Base-by-base conservation (phyloP, 768 basidiomycete species). In the Pisolithus albus region DNA sequence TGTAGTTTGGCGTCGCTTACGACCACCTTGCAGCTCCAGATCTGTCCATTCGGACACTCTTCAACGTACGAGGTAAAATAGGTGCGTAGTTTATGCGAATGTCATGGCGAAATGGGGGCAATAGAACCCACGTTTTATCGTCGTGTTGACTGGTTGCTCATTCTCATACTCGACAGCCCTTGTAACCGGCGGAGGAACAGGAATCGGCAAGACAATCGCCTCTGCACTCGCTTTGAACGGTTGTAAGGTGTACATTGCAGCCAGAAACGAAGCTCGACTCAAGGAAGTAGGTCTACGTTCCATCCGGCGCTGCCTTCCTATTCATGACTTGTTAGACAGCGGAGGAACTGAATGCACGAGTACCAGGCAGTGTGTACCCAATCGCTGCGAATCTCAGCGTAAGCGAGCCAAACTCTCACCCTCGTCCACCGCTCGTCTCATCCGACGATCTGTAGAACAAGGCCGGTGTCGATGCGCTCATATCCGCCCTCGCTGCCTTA, bases 181-280 rank as follows among this genome's bases (percentile, higher is more conserved):
- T 43, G 79, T 91, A 18, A 92, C 88, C 1, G 91, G 91, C 2
- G 91, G 91, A 19, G 82, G 86, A 45, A 84, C 85, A 38, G 91
- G 91, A 1, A 80, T 94, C 42, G 91, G 91, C 7, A 83, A 80
- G 61, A 85, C 89, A 79, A 91, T 93, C 59, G 89, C 92, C 21
- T 72, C 81, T 0, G 84, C 87, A 1, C 84, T 90, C 58, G 87
- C 85, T 1, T 80, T 84, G 68, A 92, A 93, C 60, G 92, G 92
- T 11, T 88, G 85, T 32, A 85, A 82, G 59, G 92, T 95, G 39
- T 92, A 93, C 70, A 92, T 94, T 57, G 90, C 92, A 13, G 84
- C 88, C 10, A 76, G 92, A 50, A 92, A 91, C 64, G 87, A 89
- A 70, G 64, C 73, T 18, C 84, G 86, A 59, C 75, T 94, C 52